These are phyloP conservation scores for Themeda triandra DNA, from an alignment of 176 grass and related monocot species.

Conservation along the genomic window DNA sequence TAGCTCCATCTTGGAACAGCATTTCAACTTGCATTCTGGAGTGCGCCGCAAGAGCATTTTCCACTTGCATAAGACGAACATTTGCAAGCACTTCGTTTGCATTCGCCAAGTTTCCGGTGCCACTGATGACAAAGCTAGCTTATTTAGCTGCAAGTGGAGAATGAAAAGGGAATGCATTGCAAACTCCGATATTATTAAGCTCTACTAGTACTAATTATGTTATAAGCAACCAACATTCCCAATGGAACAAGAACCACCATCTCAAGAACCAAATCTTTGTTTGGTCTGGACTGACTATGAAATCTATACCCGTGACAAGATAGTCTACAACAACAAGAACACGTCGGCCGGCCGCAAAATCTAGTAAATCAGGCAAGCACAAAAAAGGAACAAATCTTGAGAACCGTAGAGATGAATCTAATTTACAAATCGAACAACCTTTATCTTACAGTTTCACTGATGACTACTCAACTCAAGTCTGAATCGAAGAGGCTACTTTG, in stretches of 20 bases:
- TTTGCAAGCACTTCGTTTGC: background rate
- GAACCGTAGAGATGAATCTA: background rate
- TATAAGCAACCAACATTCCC: background rate
- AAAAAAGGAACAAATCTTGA: background rate
- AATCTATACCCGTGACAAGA: background rate
- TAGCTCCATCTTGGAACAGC: background rate
- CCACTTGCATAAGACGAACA: background rate
- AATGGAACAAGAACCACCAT: constrained; percentile 14
- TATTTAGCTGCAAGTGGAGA: background rate
- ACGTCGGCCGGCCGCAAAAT: background rate
- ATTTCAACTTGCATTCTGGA: too few relatives aligned
- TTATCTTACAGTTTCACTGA: constrained; percentile 29
- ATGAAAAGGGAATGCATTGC: background rate
- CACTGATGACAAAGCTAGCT: background rate
- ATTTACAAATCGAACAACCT: constrained; percentile 12
- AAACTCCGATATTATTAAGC: background rate
- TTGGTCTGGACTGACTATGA: constrained; percentile 27
- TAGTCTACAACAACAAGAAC: constrained; percentile 14
- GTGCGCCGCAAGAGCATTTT: background rate
- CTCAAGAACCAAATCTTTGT: constrained; percentile 46
- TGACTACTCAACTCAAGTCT: background rate
- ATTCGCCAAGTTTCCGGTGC: background rate
- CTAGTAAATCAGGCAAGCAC: background rate
- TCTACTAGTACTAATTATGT: too few relatives aligned
- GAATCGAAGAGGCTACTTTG: constrained; percentile 1